These are phyloP conservation scores for Entomortierella parvispora DNA, from an alignment of 192 early-diverging fungal genomes.

Conservation along the genomic window DNA sequence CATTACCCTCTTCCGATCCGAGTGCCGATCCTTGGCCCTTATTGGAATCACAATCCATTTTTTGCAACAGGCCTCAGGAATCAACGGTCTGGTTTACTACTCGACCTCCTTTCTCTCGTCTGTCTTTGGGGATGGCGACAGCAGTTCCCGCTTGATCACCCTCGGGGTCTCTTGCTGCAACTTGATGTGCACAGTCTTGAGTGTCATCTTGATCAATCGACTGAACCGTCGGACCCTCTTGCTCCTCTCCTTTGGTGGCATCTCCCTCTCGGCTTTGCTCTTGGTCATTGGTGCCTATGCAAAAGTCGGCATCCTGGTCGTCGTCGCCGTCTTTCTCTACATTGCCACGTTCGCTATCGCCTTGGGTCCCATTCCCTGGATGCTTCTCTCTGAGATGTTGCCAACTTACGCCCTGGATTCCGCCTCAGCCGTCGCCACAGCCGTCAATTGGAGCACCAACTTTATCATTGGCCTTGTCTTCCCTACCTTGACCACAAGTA, in stretches of 20 bases:
- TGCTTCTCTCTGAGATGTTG: conserved; percentile 78
- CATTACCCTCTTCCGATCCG: conserved; percentile 20
- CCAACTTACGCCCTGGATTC: conserved; percentile 79
- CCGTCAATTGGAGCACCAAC: conserved; percentile 72
- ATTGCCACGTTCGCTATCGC: conserved; percentile 82
- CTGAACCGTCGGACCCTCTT: conserved; percentile 72
- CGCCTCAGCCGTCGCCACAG: conserved; percentile 75
- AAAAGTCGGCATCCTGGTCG: conserved; percentile 59
- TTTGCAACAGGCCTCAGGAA: conserved; percentile 84
- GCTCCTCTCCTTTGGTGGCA: conserved; percentile 67
- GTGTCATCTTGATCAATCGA: conserved; percentile 68
- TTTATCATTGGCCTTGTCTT: conserved; percentile 57
- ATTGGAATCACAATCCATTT: conserved; percentile 73
- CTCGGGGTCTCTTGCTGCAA: conserved; percentile 66
- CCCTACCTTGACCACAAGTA: conserved; percentile 44
- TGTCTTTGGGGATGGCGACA: conserved; percentile 71
- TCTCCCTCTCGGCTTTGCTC: conserved; percentile 67
- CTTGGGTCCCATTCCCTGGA: conserved; percentile 84
- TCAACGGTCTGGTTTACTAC: conserved; percentile 89
- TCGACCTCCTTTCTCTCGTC: conserved; percentile 60
- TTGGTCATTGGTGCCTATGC: conserved; percentile 68
- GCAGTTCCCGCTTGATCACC: conserved; percentile 68
- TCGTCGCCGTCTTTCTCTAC: conserved; percentile 77
- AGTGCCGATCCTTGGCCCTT: conserved; percentile 67
- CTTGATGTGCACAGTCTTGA: conserved; percentile 63